These are phyloP conservation scores for Coffea eugenioides DNA, from an alignment of 257 asterid species.

Conservation along the genomic window DNA sequence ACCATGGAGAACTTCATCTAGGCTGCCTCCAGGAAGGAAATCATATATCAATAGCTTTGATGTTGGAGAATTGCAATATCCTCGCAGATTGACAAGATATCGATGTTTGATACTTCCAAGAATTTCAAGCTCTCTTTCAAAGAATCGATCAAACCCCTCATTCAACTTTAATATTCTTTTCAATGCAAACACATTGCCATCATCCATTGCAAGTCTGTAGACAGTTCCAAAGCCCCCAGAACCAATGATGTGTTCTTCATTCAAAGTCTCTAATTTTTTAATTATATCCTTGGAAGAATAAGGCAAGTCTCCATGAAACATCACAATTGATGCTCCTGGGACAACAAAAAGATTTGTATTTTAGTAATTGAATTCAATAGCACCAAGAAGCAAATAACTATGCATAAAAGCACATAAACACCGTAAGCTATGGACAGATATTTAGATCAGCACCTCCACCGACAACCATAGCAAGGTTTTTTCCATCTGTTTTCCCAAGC, in stretches of 20 bases:
- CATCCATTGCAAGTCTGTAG: constrained; percentile 91
- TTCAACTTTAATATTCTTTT: constrained; percentile 80
- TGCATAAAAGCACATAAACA: neutral
- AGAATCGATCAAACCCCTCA: constrained; percentile 81
- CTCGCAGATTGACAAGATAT: constrained; percentile 80
- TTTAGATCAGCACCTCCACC: constrained; percentile 65
- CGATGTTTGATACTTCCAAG: constrained; percentile 93
- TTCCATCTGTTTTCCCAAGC: constrained; percentile 68
- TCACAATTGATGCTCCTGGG: constrained; percentile 91
- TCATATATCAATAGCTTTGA: constrained; percentile 80
- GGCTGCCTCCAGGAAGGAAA: constrained; percentile 82
- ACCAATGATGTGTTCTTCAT: constrained; percentile 85
- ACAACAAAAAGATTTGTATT: constrained; percentile 5
- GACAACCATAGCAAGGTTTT: constrained; percentile 76
- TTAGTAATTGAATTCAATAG: constrained; percentile 14
- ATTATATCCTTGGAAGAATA: constrained; percentile 89
- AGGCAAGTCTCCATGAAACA: constrained; percentile 96
- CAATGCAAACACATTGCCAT: constrained; percentile 79
- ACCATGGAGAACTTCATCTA: constrained; percentile 91
- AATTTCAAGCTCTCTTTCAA: constrained; percentile 90
- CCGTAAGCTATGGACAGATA: constrained; percentile 30
- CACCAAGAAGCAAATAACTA: constrained; percentile 6
- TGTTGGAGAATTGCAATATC: constrained; percentile 86
- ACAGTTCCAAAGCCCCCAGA: constrained; percentile 94
- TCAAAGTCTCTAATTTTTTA: constrained; percentile 69